phyloP scores from a whole-genome alignment of 2,329 filamentous ascomycete species.

The Penicillium sp. region DNA sequence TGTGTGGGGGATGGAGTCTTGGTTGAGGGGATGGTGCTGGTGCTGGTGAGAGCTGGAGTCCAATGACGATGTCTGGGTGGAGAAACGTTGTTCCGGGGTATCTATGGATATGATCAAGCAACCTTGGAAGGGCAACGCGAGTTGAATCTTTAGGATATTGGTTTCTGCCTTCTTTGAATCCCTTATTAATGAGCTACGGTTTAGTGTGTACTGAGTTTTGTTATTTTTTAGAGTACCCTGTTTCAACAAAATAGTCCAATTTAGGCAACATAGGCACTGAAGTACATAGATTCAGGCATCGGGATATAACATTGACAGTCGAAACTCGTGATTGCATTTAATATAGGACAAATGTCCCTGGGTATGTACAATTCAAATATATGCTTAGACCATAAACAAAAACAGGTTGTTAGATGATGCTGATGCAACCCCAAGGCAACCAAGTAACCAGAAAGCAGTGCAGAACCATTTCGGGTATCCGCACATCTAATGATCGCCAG shows the following conservation, averaged over 20 bases:
- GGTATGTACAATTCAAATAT: slow-evolving; percentile 19
- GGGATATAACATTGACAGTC: background rate
- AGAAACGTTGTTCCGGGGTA: slow-evolving; percentile 19
- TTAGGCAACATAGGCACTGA: background rate
- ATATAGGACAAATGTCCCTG: slow-evolving; percentile 4
- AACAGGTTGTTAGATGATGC: slow-evolving; percentile 1
- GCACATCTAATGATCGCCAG: background rate
- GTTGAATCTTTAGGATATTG: background rate
- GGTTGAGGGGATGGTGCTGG: background rate
- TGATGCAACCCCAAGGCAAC: background rate
- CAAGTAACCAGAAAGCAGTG: background rate
- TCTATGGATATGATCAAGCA: background rate
- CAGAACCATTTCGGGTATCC: slow-evolving; percentile 6
- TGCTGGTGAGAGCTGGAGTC: slow-evolving; percentile 15
- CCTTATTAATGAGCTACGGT: background rate
- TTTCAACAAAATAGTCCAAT: background rate
- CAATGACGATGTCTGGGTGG: slow-evolving; percentile 23
- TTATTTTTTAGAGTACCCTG: no score
- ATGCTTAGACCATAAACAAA: background rate
- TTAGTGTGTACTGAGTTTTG: background rate
- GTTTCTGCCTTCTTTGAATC: no score
- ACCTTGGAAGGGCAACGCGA: background rate
- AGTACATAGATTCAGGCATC: background rate
- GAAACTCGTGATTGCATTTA: background rate
- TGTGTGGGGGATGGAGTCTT: slow-evolving; percentile 1